Base-by-base conservation (phyloP, 768 basidiomycete species). In the Neoboletus magnificus region DNA sequence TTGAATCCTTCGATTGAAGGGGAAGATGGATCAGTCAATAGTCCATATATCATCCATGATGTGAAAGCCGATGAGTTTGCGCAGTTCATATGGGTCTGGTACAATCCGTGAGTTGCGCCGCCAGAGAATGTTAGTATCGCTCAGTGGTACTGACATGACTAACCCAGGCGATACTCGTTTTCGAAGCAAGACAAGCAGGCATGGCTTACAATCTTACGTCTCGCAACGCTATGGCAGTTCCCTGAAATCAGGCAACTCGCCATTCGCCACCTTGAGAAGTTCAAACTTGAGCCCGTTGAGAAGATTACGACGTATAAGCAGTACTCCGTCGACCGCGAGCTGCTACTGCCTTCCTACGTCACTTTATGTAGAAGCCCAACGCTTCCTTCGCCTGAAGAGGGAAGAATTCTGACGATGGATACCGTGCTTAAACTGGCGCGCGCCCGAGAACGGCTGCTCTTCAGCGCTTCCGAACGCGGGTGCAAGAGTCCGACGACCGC, bases 151-250 rank as follows among this genome's bases (percentile, higher is more conserved):
- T 55, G 57, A 59, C 51, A 35, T 7, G 33, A 29, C 20, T 12
- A 25, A 30, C 30, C 22, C 1, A 89, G 86, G 0, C 73, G 68
- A 43, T 86, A 84, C 61, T 81, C 82, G 0, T 67, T 82, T 1
- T 85, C 86, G 48, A 73, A 78, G 9, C 80, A 82, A 1, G 62
- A 67, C 0, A 69, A 79, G 0, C 71, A 75, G 0, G 78, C 79
- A 10, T 90, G 88, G 88, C 66, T 70, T 0, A 70, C 68, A 0
- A 81, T 90, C 42, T 67, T 89, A 0, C 66, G 62, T 2, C 79
- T 89, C 1, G 74, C 86, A 0, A 71, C 80, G 18, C 63, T 71
- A 4, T 90, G 85, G 86, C 39, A 60, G 0, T 88, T 89, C 56
- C 59, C 57, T 0, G 77, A 82, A 42, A 77, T 86, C 8, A 77